Evolutionary conservation across 208 protist species (phyloP), one percentile per base, ranked within the genome.

Genomic region (Trypanosoma brucei): DNA sequence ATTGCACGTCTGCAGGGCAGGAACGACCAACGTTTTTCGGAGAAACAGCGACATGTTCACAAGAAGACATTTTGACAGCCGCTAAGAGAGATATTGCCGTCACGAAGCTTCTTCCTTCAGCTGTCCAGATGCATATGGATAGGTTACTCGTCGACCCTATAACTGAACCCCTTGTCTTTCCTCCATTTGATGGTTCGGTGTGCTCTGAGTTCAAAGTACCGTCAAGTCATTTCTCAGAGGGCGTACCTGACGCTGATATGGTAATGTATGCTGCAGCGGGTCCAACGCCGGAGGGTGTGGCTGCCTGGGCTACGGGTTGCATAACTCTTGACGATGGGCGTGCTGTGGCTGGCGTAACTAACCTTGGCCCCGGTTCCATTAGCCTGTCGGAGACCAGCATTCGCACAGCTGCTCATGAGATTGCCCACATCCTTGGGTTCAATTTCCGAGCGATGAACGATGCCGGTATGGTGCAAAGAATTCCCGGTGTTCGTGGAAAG

Each of bases 341-440:
- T 9, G 78, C 83, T 2, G 42, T 72, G 6, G 63, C 76, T 1
- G 86, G 76, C 33, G 79, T 83, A 11, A 60, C 72, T 36, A 90
- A 90, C 73, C 60, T 93, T 33, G 55, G 67, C 2, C 69, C 83
- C 0, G 38, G 30, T 44, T 55, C 73, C 56, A 70, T 88, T 38
- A 3, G 2, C 8, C 42, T 61, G 37, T 52, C 61, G 30, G 49
- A 55, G 14, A 0, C 6, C 6, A 67, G 53, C 8, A 62, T 77
- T 14, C 75, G 76, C 42, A 56, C 59, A 36, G 61, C 83, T 3
- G 63, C 78, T 2, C 93, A 97, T 59, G 91, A 95, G 73, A 68
- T 95, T 0, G 66, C 87, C 4, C 93, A 97, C 75, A 78, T 81
- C 38, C 65, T 97, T 46, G 93, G 93, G 4, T 79, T 79, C 50